A percentile compares a stretch with the other conserved stretches of the same genome.
Conservation (phyloP, 2,329 filamentous ascomycete genomes). For the Claviceps maximensis region DNA sequence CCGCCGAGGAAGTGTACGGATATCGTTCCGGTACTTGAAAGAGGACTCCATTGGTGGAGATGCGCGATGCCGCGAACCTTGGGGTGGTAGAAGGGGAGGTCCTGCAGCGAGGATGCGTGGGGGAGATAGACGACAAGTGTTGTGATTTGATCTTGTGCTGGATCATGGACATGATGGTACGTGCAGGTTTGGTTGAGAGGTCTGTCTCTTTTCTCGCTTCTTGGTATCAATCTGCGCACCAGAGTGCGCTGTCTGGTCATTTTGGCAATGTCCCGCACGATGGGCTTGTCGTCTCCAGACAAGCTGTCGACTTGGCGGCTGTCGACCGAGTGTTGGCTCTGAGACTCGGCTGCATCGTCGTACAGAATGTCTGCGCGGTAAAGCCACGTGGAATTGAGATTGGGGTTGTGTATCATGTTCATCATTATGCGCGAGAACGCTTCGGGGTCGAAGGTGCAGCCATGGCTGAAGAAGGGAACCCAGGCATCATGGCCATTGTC, state of each 20-base stretch:
- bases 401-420: conserved; percentile 66
- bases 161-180: conserved; percentile 37
- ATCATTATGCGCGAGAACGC: conserved; percentile 56
- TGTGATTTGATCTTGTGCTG: conserved; percentile 11
- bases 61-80: conserved; percentile 62
- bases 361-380: conserved; percentile 64
- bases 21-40: conserved; percentile 31
- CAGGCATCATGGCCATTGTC: conserved; percentile 22
- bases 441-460: conserved; percentile 48
- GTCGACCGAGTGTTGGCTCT: conserved; percentile 5
- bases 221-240: conserved; percentile 65
- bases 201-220: conserved; percentile 64
- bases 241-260: conserved; percentile 45
- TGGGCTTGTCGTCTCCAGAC: conserved; percentile 1
- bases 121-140: conserved; percentile 60
- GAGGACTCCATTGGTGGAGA: conserved; percentile 49
- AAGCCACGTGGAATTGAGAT: conserved; percentile 64
- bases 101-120: conserved; percentile 46
- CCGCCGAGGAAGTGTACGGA: conserved; percentile 51
- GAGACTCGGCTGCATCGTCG: conserved; percentile 12
- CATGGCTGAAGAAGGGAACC: conserved; percentile 41
- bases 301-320: background rate
- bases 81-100: conserved; percentile 83
- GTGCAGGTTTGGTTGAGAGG: conserved; percentile 74
- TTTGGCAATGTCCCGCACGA: conserved; percentile 10